These are phyloP conservation scores for Trifolium dubium DNA, from an alignment of 306 rosid genomes.

Conservation along the genomic window DNA sequence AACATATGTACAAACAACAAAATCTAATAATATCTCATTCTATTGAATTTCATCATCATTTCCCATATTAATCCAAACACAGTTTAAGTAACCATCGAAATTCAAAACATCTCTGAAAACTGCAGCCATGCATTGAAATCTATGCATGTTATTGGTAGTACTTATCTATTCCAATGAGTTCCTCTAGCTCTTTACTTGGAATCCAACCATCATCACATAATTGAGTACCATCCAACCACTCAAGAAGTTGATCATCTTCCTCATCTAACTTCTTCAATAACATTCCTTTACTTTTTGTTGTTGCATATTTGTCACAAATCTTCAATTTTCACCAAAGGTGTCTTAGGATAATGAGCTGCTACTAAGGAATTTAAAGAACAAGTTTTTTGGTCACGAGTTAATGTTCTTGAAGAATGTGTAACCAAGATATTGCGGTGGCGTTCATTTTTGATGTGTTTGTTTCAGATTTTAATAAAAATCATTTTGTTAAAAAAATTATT, in stretches of 20 bases:
- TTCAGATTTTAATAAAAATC: too few species aligned
- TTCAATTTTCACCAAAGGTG: slow-evolving; percentile 19
- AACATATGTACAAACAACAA: neutral
- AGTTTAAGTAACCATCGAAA: neutral
- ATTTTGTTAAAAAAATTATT: too few species aligned
- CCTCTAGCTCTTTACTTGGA: slow-evolving; percentile 46
- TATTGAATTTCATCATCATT: neutral
- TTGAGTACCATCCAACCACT: slow-evolving; percentile 33
- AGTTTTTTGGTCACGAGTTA: too few species aligned
- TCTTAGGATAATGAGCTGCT: neutral
- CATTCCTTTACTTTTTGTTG: slow-evolving; percentile 20
- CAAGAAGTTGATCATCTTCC: slow-evolving; percentile 38
- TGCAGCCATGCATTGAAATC: slow-evolving; percentile 1
- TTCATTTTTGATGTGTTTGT: too few species aligned
- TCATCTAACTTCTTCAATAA: slow-evolving; percentile 29
- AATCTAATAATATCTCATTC: neutral
- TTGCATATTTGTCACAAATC: slow-evolving; percentile 31
- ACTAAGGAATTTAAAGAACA: too few species aligned
- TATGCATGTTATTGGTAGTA: slow-evolving; percentile 22
- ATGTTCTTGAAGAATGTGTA: slow-evolving; percentile 15
- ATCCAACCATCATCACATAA: slow-evolving; percentile 45
- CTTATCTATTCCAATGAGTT: slow-evolving; percentile 33
- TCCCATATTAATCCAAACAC: neutral
- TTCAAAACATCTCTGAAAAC: slow-evolving; percentile 12
- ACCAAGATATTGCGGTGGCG: neutral